These are phyloP conservation scores for Aspergillus ibericus DNA, from an alignment of 2,329 filamentous ascomycete species.

Conservation along the genomic window DNA sequence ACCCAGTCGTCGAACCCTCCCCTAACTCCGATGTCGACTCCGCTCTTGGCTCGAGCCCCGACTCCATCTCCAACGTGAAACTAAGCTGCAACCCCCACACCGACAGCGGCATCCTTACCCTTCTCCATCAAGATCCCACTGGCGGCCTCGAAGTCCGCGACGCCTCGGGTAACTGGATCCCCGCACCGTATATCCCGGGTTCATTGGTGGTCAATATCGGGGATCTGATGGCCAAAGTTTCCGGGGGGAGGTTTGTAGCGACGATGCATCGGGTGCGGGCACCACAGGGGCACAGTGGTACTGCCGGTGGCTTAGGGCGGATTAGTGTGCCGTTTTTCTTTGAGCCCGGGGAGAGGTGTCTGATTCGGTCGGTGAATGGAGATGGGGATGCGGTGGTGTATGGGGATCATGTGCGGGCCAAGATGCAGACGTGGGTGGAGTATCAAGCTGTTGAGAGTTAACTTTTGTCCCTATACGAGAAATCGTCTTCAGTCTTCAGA, in stretches of 20 bases:
- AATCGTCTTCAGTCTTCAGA: too few species aligned
- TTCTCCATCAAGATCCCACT: conserved; percentile 50
- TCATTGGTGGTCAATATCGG: conserved; percentile 49
- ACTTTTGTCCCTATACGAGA: too few species aligned
- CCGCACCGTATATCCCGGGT: conserved; percentile 43
- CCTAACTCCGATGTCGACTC: background rate
- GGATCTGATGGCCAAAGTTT: conserved; percentile 46
- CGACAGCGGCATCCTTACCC: conserved; percentile 50
- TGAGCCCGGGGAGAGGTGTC: conserved; percentile 46
- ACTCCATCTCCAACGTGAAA: conserved; percentile 12
- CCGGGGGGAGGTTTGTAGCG: conserved; percentile 46
- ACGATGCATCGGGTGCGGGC: conserved; percentile 48
- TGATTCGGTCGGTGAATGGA: conserved; percentile 40
- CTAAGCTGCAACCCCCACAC: conserved; percentile 34
- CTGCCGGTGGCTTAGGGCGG: conserved; percentile 25
- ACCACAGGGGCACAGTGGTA: conserved; percentile 7
- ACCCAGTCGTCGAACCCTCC: conserved; percentile 31
- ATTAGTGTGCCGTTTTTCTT: conserved; percentile 53
- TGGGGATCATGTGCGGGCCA: conserved; percentile 44
- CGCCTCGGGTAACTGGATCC: conserved; percentile 42
- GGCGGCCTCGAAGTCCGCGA: conserved; percentile 51
- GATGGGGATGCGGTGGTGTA: conserved; percentile 37
- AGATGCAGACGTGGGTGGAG: conserved; percentile 49
- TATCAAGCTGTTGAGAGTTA: conserved; percentile 22
- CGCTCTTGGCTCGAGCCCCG: too few species aligned